A percentile compares a stretch with the other conserved stretches of the same genome.
Conservation (phyloP, 805 yeast species). For the Kluyveromyces dobzhanskii region DNA sequence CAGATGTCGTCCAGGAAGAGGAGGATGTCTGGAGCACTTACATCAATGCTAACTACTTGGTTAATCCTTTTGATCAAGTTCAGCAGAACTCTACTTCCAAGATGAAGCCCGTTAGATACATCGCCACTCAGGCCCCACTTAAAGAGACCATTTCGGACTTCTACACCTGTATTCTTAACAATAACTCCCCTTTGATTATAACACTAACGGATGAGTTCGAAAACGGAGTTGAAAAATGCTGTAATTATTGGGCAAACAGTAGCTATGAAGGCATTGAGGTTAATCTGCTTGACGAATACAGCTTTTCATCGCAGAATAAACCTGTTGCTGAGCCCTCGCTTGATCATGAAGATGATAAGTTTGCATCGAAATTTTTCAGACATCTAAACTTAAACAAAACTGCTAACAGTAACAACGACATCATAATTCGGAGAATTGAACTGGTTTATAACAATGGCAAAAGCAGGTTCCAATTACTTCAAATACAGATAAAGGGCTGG, state of each 20-base stretch:
- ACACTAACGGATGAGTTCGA: slow-evolving; percentile 73
- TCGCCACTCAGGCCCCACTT: slow-evolving; percentile 90
- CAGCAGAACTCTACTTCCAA: slow-evolving; percentile 2
- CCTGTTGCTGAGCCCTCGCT: slow-evolving; percentile 13
- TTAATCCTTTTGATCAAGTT: slow-evolving; percentile 7
- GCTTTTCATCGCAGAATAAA: slow-evolving; percentile 9
- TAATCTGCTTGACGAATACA: slow-evolving; percentile 19
- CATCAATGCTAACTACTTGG: slow-evolving; percentile 78
- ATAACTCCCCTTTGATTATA: slow-evolving; percentile 56
- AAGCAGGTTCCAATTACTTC: slow-evolving; percentile 44
- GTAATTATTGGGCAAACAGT: slow-evolving; percentile 70
- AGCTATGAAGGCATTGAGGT: slow-evolving; percentile 31
- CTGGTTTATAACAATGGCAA: slow-evolving; percentile 28
- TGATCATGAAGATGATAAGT: slow-evolving; percentile 6
- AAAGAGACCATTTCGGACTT: slow-evolving; percentile 69
- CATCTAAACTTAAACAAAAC: not conserved
- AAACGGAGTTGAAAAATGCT: slow-evolving; percentile 73
- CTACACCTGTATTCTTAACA: slow-evolving; percentile 67
- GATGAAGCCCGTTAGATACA: slow-evolving; percentile 36
- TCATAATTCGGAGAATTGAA: slow-evolving; percentile 31
- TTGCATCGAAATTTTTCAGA: not conserved
- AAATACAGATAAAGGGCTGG: slow-evolving; percentile 77
- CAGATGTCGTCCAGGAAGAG: slow-evolving; percentile 9
- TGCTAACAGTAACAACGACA: slow-evolving; percentile 18
- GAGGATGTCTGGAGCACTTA: slow-evolving; percentile 41